These are phyloP conservation scores for Chenopodium album DNA, from an alignment of 148 eudicot species.

Conservation along the genomic window DNA sequence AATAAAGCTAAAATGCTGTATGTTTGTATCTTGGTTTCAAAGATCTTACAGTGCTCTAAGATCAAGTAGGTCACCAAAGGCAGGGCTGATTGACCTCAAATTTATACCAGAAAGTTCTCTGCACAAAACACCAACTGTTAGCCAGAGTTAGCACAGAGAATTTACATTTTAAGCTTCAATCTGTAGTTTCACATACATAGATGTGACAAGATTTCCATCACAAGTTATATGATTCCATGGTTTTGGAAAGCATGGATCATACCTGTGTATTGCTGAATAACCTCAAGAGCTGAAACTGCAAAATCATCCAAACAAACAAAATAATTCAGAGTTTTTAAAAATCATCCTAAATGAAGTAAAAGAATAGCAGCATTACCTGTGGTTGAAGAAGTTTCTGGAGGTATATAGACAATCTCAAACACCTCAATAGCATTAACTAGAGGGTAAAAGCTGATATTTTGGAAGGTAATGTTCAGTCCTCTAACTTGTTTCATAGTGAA, in stretches of 20 bases:
- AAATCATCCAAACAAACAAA: not conserved
- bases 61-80: slow-evolving; percentile 71
- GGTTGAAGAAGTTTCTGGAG: slow-evolving; percentile 69
- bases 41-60: slow-evolving; percentile 61
- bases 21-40: not conserved
- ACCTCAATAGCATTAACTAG: slow-evolving; percentile 73
- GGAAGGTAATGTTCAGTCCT: slow-evolving; percentile 54
- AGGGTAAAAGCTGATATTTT: slow-evolving; percentile 50
- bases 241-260: slow-evolving; percentile 77
- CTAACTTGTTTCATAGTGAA: slow-evolving; percentile 38
- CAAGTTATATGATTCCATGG: slow-evolving; percentile 72
- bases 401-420: slow-evolving; percentile 60
- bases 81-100: slow-evolving; percentile 72
- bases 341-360: too few species aligned
- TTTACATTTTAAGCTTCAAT: not conserved
- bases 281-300: slow-evolving; percentile 79
- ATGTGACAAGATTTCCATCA: slow-evolving; percentile 57
- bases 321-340: too few species aligned
- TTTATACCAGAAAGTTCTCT: slow-evolving; percentile 62
- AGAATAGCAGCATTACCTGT: slow-evolving; percentile 46
- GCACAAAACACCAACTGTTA: slow-evolving; percentile 9
- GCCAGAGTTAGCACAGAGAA: not conserved
- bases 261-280: slow-evolving; percentile 65
- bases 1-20: not conserved
- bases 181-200: slow-evolving; percentile 45